phyloP scores from a whole-genome alignment of 2,329 filamentous ascomycete species.

The Hirsutella rhossiliensis region DNA sequence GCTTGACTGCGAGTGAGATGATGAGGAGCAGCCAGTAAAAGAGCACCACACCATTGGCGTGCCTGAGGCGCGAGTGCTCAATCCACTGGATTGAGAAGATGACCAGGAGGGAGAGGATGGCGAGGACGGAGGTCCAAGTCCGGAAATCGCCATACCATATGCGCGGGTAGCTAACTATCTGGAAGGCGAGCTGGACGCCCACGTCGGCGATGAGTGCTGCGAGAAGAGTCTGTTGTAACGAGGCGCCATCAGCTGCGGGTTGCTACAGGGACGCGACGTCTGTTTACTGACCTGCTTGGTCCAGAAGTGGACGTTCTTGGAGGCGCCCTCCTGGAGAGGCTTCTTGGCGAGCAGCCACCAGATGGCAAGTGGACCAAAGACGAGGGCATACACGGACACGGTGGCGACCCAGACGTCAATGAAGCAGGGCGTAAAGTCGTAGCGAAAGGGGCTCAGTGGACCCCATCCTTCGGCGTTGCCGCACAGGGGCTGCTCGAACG shows the following conservation, averaged over 20 bases:
- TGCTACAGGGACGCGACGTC: not conserved
- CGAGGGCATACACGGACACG: slow-evolving; percentile 67
- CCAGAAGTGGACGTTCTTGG: slow-evolving; percentile 89
- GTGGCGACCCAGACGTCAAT: slow-evolving; percentile 78
- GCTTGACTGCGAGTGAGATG: slow-evolving; percentile 67
- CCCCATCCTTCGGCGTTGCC: slow-evolving; percentile 92
- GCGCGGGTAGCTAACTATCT: slow-evolving; percentile 56
- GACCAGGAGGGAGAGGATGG: slow-evolving; percentile 58
- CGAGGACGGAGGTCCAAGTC: slow-evolving; percentile 68
- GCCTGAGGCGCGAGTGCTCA: slow-evolving; percentile 71
- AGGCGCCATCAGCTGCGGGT: not conserved
- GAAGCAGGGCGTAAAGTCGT: slow-evolving; percentile 96
- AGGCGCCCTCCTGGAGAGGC: slow-evolving; percentile 41
- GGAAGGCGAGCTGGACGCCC: slow-evolving; percentile 60
- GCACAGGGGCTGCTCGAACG: slow-evolving; percentile 61
- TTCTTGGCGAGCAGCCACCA: slow-evolving; percentile 68
- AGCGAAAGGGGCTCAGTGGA: slow-evolving; percentile 73
- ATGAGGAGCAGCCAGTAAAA: slow-evolving; percentile 88
- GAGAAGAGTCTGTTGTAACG: slow-evolving; percentile 39
- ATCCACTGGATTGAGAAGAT: slow-evolving; percentile 74
- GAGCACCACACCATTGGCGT: slow-evolving; percentile 77
- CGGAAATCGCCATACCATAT: slow-evolving; percentile 74
- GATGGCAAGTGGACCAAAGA: slow-evolving; percentile 65
- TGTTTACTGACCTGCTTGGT: slow-evolving; percentile 59
- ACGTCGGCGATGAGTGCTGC: slow-evolving; percentile 56